Evolutionary conservation across 176 grass and related monocot species (phyloP).

Genomic region (Oryza australiensis): DNA sequence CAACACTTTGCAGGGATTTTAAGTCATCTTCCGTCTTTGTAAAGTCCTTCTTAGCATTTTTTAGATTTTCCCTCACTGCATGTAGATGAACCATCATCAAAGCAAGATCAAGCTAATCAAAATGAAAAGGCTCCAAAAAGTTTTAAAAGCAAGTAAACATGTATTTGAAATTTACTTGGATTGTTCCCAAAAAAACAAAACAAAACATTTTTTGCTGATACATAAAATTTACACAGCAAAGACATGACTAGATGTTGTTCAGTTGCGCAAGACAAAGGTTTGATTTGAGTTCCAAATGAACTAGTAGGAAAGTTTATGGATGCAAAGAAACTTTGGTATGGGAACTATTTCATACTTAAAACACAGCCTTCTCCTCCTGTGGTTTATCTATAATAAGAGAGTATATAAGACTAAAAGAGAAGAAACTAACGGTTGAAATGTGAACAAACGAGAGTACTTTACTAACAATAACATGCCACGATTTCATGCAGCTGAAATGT

Average conservation of each 20-base stretch:
- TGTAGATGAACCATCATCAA: slow-evolving; percentile 32
- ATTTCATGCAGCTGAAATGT: not conserved
- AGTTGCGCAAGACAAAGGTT: not conserved
- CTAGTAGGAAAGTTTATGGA: not conserved
- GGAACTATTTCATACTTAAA: not conserved
- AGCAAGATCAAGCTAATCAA: slow-evolving; percentile 26
- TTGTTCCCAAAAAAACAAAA: not conserved
- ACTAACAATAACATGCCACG: not conserved
- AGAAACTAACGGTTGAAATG: not conserved
- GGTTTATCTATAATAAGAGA: not conserved
- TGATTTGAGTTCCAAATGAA: not conserved
- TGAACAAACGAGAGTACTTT: not conserved
- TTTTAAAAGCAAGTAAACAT: not conserved
- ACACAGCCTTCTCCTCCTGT: not conserved
- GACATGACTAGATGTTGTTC: not conserved
- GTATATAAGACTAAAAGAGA: not conserved
- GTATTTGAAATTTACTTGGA: not conserved
- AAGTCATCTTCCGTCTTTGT: slow-evolving; percentile 94
- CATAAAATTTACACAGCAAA: not conserved
- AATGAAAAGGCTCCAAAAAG: not conserved
- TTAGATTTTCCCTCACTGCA: slow-evolving; percentile 89
- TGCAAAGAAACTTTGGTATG: slow-evolving; percentile 4
- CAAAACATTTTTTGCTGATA: not conserved
- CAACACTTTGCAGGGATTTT: slow-evolving; percentile 97
- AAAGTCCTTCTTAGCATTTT: slow-evolving; percentile 84